These are phyloP conservation scores for Fusarium napiforme DNA, from an alignment of 2,329 filamentous ascomycete species.

Conservation along the genomic window DNA sequence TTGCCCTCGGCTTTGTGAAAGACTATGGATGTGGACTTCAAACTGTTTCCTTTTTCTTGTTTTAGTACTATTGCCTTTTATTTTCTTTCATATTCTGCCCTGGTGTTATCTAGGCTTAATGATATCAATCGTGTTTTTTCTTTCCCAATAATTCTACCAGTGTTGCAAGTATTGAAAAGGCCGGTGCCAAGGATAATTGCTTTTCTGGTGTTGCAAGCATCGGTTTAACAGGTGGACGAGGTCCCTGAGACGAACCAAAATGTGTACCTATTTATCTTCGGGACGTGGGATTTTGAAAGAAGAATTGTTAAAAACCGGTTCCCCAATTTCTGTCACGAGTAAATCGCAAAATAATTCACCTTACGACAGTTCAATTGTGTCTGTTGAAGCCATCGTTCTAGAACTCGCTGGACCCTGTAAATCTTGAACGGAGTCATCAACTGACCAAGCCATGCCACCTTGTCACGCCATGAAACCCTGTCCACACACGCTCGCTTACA, in stretches of 20 bases:
- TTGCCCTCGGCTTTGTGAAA: neutral
- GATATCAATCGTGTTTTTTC: too few species aligned
- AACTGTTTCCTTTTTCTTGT: neutral
- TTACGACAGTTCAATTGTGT: neutral
- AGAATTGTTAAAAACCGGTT: too few species aligned
- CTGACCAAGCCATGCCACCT: neutral
- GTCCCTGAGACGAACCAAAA: too few species aligned
- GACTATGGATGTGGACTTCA: accelerated
- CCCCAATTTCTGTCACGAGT: neutral
- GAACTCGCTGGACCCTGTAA: neutral
- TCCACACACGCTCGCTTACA: neutral
- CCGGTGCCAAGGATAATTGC: too few species aligned
- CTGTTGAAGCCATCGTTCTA: neutral
- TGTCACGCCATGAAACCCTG: neutral
- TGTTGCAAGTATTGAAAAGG: too few species aligned
- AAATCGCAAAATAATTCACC: accelerated
- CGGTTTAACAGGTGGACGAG: too few species aligned
- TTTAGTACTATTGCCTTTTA: neutral
- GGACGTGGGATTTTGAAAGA: too few species aligned
- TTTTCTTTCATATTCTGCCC: too few species aligned
- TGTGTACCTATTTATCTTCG: too few species aligned
- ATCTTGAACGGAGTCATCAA: neutral
- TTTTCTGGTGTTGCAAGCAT: too few species aligned
- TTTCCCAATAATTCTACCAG: too few species aligned
- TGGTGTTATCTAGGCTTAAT: too few species aligned